Evolutionary conservation across 495 filamentous ascomycete species (phyloP), one percentile per base, ranked within the genome.

Genomic region (Oidiodendron maius): DNA sequence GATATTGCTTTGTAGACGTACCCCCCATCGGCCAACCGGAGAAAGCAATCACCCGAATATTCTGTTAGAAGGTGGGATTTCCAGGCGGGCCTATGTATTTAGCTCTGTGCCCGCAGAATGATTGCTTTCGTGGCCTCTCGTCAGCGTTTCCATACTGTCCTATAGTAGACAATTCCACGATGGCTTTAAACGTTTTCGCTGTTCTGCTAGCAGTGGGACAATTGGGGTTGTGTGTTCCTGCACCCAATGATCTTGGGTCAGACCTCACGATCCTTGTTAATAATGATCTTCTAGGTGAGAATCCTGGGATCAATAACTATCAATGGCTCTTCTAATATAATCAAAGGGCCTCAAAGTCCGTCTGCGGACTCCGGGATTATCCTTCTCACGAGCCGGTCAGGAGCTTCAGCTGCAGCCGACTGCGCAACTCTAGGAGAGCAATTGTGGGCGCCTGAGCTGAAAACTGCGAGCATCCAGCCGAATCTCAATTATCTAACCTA

Each of bases 401-500:
- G 58, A 21, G 41, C 35, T 8, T 52, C 61, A 20, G 69, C 68
- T 16, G 34, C 47, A 1, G 40, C 48, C 15, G 61, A 48, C 3
- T 72, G 66, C 44, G 53, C 58, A 44, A 60, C 51, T 13, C 48
- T 73, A 10, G 65, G 68, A 26, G 73, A 76, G 51, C 56, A 64
- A 40, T 66, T 75, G 13, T 75, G 67, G 64, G 56, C 60, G 1
- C 66, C 67, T 3, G 60, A 64, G 37, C 43, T 56, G 21, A 55
- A 63, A 6, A 62, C 52, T 23, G 41, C 62, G n/a, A 62, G 52
- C 30, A 66, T 68, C 22, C 64, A 68, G 53, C 52, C 53, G 3
- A 65, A 59, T 24, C 53, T 75, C 9, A 61, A 69, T 48, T 75
- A 73, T 45, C 54, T 71, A 11, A 55, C 61, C 11, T 64, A 64